Evolutionary conservation across 768 basidiomycete species (phyloP).

Genomic region (Nidularia sp.): DNA sequence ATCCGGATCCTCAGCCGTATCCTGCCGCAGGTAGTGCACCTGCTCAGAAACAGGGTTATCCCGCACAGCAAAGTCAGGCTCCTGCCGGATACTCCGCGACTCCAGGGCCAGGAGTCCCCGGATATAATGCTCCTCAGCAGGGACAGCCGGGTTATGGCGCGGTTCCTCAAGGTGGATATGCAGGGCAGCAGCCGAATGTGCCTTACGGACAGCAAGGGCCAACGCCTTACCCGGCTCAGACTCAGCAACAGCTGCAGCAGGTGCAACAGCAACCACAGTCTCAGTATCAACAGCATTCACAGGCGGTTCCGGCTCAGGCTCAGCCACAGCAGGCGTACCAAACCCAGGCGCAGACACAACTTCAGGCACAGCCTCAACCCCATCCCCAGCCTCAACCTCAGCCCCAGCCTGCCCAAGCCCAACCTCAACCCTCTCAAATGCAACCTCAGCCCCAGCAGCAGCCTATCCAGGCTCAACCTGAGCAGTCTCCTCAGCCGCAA

Average conservation of each 20-base stretch:
- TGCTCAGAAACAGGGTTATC: conserved; percentile 4
- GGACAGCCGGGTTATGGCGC: conserved; percentile 17
- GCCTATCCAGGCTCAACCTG: conserved; percentile 12
- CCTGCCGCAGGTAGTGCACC: conserved; percentile 6
- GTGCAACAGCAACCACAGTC: conserved; percentile 4
- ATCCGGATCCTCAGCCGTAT: conserved; percentile 1
- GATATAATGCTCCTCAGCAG: conserved; percentile 21
- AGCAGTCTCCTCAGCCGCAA: too few relatives aligned
- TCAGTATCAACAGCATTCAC: conserved; percentile 13
- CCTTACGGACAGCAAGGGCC: conserved; percentile 35
- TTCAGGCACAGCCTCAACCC: conserved; percentile 18
- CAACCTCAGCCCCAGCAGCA: conserved; percentile 16
- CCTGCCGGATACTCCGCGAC: too few relatives aligned
- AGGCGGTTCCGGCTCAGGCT: conserved; percentile 12
- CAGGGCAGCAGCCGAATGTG: conserved; percentile 26
- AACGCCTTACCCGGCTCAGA: conserved; percentile 31
- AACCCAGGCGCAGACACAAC: conserved; percentile 5
- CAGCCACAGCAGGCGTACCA: conserved; percentile 8
- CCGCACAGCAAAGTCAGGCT: conserved; percentile 8
- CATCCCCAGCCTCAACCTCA: conserved; percentile 17
- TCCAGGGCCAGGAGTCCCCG: too few relatives aligned
- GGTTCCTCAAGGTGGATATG: conserved; percentile 20
- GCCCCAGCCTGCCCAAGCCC: conserved; percentile 15
- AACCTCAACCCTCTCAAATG: conserved; percentile 16
- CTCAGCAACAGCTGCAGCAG: conserved; percentile 15